Evolutionary conservation across 352 stramenopile genomes (phyloP).

Genomic region (Pythium rishiriense): DNA sequence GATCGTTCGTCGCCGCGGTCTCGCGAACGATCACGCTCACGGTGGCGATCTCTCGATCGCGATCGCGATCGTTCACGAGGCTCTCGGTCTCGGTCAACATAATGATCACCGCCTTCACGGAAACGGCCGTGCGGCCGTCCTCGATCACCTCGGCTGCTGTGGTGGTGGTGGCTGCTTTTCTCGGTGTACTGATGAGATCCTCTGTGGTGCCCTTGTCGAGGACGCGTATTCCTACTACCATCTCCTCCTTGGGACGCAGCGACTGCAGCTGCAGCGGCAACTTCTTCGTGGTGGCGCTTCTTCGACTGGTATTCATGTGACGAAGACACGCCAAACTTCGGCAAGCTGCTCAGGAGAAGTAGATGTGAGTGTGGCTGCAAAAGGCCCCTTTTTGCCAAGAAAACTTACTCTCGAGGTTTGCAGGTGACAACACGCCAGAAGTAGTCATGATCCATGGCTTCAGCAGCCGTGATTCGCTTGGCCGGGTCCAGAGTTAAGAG

Average conservation of each 20-base stretch:
- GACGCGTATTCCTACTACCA: constrained; percentile 10
- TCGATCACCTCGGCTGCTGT: constrained; percentile 6
- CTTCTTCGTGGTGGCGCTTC: constrained; percentile 81
- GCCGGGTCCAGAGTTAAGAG: constrained; percentile 95
- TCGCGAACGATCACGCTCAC: constrained; percentile 21
- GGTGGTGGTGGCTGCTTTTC: constrained; percentile 13
- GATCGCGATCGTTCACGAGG: constrained; percentile 28
- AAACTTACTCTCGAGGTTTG: constrained; percentile 77
- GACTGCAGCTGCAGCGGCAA: constrained; percentile 39
- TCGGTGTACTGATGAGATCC: constrained; percentile 10
- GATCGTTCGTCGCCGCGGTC: constrained; percentile 13
- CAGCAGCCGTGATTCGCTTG: constrained; percentile 92
- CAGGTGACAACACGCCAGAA: constrained; percentile 92
- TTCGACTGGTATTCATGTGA: constrained; percentile 88
- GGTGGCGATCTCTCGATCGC: constrained; percentile 37
- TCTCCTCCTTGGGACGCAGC: constrained; percentile 3
- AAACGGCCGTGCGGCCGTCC: constrained; percentile 18
- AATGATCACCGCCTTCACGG: constrained; percentile 27
- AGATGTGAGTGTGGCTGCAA: constrained; percentile 2
- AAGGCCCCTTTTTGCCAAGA: background rate
- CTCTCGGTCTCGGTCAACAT: constrained; percentile 38
- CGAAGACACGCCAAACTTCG: constrained; percentile 84
- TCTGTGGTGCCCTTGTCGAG: constrained; percentile 21
- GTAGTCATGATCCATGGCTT: constrained; percentile 97
- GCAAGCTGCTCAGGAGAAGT: constrained; percentile 44